These are phyloP conservation scores for Backusella liffmaniae DNA, from an alignment of 192 early-diverging fungal genomes.

Conservation along the genomic window DNA sequence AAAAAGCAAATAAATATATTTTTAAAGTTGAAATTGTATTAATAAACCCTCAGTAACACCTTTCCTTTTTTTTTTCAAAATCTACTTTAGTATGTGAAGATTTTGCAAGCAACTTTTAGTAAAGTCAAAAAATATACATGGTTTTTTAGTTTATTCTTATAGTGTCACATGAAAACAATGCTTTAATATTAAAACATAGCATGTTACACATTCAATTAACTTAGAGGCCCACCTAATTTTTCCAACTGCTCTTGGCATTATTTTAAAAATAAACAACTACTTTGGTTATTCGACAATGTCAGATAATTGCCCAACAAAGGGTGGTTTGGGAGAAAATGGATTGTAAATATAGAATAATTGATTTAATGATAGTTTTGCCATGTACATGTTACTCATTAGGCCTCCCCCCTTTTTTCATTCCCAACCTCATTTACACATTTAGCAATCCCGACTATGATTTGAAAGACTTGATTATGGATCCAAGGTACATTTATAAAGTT, in stretches of 20 bases:
- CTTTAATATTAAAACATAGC: neutral
- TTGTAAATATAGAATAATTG: constrained; percentile 11
- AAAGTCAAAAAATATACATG: no score
- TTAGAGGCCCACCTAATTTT: neutral
- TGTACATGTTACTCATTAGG: neutral
- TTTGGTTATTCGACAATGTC: constrained; percentile 1
- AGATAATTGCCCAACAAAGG: constrained; percentile 20
- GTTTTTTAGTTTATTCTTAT: no score
- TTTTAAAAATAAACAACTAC: neutral
- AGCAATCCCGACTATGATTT: constrained; percentile 30
- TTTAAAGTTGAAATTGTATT: no score
- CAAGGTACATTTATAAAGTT: constrained; percentile 1
- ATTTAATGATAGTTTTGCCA: neutral
- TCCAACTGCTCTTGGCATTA: neutral
- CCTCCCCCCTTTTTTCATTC: neutral
- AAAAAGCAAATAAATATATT: no score
- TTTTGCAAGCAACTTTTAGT: no score
- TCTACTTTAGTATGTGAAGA: no score
- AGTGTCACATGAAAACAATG: no score
- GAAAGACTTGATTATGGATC: constrained; percentile 24
- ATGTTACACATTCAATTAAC: neutral
- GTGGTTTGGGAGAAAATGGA: constrained; percentile 24
- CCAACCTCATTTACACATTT: neutral
- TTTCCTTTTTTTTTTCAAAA: no score
- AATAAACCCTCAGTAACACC: no score